These are phyloP conservation scores for Sugiyamaella novakii DNA, from an alignment of 1,139 yeast genomes.

Conservation along the genomic window DNA sequence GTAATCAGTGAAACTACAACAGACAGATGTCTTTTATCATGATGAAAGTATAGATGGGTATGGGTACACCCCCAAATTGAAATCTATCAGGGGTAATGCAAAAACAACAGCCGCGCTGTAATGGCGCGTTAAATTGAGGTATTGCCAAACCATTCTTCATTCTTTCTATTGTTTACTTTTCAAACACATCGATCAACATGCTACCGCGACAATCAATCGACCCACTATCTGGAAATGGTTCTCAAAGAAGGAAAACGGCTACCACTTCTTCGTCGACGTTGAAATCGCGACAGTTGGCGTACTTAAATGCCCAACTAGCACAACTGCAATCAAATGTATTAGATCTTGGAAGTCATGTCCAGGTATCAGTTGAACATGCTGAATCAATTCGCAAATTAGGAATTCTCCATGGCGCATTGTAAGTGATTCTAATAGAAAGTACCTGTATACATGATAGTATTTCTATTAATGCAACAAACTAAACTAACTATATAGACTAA, in stretches of 20 bases:
- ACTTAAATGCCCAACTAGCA: slow-evolving; percentile 63
- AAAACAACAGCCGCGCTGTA: too few relatives aligned
- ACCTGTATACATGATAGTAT: too few relatives aligned
- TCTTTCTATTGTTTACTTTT: too few relatives aligned
- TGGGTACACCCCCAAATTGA: background rate
- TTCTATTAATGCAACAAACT: too few relatives aligned
- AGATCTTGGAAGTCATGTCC: slow-evolving; percentile 58
- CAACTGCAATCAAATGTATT: slow-evolving; percentile 61
- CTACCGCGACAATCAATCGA: slow-evolving; percentile 29
- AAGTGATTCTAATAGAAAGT: too few relatives aligned
- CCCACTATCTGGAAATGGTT: slow-evolving; percentile 11
- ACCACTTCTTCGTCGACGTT: slow-evolving; percentile 22
- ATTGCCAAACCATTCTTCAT: too few relatives aligned
- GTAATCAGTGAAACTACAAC: too few relatives aligned
- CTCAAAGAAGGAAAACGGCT: slow-evolving; percentile 19
- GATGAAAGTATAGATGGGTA: background rate
- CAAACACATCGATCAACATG: too few relatives aligned
- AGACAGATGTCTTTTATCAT: too few relatives aligned
- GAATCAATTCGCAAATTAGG: slow-evolving; percentile 59
- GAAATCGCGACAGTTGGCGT: slow-evolving; percentile 55
- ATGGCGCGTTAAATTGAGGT: too few relatives aligned
- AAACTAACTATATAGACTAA: slow-evolving; percentile 49
- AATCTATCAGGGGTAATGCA: background rate
- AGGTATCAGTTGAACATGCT: slow-evolving; percentile 59
- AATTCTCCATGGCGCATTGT: slow-evolving; percentile 60